Conservation (phyloP, 352 stramenopile species). For the Pythium myriotylum region DNA sequence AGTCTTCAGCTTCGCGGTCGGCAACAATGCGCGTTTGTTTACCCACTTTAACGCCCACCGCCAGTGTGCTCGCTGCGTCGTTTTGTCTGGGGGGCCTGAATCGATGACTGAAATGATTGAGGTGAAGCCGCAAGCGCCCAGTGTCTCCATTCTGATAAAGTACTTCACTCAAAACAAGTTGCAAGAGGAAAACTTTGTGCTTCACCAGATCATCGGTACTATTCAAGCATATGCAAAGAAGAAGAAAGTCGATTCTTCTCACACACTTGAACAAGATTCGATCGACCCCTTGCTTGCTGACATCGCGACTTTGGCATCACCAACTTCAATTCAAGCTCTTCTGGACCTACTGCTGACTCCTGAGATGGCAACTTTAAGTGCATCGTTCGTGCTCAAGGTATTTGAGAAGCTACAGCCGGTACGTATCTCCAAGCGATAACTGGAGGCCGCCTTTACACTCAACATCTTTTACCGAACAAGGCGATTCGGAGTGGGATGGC, state of each 20-base stretch:
- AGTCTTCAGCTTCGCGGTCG: conserved; percentile 76
- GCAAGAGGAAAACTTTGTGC: conserved; percentile 84
- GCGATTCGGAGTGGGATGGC: conserved; percentile 57
- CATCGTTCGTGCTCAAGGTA: conserved; percentile 61
- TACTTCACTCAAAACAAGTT: conserved; percentile 88
- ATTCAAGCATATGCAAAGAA: conserved; percentile 79
- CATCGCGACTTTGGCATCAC: conserved; percentile 63
- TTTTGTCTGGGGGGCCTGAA: conserved; percentile 41
- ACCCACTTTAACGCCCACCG: conserved; percentile 46
- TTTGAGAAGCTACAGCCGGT: conserved; percentile 65
- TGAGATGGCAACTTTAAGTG: conserved; percentile 61
- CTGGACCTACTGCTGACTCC: conserved; percentile 65
- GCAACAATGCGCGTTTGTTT: conserved; percentile 66
- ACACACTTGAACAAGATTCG: conserved; percentile 54
- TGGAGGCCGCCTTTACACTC: background rate
- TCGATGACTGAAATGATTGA: conserved; percentile 58
- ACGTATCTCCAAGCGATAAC: background rate
- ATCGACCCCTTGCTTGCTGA: conserved; percentile 61
- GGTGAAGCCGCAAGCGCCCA: conserved; percentile 55
- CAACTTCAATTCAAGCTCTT: conserved; percentile 69
- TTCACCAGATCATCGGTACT: conserved; percentile 77
- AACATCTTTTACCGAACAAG: conserved; percentile 32
- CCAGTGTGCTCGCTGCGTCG: conserved; percentile 50
- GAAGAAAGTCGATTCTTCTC: conserved; percentile 37
- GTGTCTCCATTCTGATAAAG: conserved; percentile 69